Evolutionary conservation across 2,329 filamentous ascomycete species (phyloP).

Genomic region (Aureobasidium sp.): DNA sequence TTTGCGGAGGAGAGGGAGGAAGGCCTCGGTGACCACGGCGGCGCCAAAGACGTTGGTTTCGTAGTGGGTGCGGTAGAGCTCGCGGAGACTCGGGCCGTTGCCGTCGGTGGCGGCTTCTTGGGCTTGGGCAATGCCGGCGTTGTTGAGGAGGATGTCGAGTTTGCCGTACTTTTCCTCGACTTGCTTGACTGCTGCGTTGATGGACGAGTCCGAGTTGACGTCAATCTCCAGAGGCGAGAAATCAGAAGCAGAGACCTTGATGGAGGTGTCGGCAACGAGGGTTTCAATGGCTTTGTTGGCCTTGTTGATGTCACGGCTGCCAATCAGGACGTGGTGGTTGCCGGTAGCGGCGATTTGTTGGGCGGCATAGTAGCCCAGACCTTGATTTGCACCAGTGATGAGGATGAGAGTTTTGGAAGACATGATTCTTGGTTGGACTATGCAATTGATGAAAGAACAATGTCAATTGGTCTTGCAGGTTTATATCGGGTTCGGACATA

Average conservation of each 20-base stretch:
- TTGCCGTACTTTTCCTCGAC: slow-evolving; percentile 25
- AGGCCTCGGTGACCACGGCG: slow-evolving; percentile 22
- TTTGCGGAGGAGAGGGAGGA: slow-evolving; percentile 23
- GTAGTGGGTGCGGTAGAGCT: slow-evolving; percentile 21
- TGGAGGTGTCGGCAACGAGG: slow-evolving; percentile 24
- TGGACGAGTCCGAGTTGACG: slow-evolving; percentile 37
- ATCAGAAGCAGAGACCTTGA: slow-evolving; percentile 29
- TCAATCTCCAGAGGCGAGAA: slow-evolving; percentile 34
- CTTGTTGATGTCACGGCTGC: slow-evolving; percentile 32
- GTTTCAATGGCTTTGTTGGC: slow-evolving; percentile 30
- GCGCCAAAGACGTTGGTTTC: slow-evolving; percentile 27
- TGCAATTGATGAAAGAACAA: neutral
- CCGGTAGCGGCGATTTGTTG: slow-evolving; percentile 34
- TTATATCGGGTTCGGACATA: neutral
- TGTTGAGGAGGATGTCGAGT: slow-evolving; percentile 34
- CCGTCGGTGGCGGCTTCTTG: neutral
- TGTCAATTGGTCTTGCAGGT: neutral
- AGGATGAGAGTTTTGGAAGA: slow-evolving; percentile 25
- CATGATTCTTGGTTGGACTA: neutral
- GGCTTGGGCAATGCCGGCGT: slow-evolving; percentile 28
- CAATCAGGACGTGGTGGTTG: slow-evolving; percentile 36
- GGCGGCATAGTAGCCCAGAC: slow-evolving; percentile 38
- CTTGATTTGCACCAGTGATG: slow-evolving; percentile 38
- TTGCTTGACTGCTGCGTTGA: slow-evolving; percentile 30
- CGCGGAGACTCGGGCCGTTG: slow-evolving; percentile 14